These are phyloP conservation scores for Tanacetum coccineum DNA, from an alignment of 129 eudicot genomes.

Conservation along the genomic window DNA sequence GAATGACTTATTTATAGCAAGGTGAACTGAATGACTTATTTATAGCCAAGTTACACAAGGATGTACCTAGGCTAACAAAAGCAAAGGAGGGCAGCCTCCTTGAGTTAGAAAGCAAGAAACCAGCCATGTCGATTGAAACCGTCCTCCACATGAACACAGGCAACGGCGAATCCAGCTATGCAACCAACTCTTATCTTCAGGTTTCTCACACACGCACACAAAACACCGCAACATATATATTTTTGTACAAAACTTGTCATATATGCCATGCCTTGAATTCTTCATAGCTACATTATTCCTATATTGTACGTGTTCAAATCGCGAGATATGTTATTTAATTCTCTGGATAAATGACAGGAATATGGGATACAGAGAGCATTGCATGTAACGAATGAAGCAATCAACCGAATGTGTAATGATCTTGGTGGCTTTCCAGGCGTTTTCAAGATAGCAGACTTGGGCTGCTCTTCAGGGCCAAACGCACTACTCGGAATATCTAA, in stretches of 20 bases:
- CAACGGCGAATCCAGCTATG: slow-evolving; percentile 18
- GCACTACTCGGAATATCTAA: slow-evolving; percentile 18
- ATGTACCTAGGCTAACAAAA: not conserved
- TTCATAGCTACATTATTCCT: not conserved
- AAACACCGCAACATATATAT: not conserved
- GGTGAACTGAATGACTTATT: not conserved
- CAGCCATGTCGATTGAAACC: slow-evolving; percentile 4
- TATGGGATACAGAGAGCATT: slow-evolving; percentile 6
- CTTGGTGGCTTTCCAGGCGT: slow-evolving; percentile 3
- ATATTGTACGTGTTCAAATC: not conserved
- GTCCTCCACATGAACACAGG: slow-evolving; percentile 21
- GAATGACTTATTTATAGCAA: not conserved
- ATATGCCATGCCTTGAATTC: not conserved
- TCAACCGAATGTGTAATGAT: slow-evolving; percentile 4
- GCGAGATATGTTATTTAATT: not conserved
- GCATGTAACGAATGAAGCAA: slow-evolving; percentile 13
- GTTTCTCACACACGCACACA: not conserved
- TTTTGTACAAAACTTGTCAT: not conserved
- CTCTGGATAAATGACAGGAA: not conserved
- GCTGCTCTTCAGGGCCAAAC: slow-evolving; percentile 35
- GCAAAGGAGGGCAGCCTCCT: not conserved
- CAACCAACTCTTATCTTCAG: slow-evolving; percentile 18
- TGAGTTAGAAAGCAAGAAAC: not conserved
- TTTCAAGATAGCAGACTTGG: slow-evolving; percentile 30
- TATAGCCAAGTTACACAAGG: not conserved